Evolutionary conservation across 2,329 filamentous ascomycete species (phyloP).

Genomic region (Fusarium sp.): DNA sequence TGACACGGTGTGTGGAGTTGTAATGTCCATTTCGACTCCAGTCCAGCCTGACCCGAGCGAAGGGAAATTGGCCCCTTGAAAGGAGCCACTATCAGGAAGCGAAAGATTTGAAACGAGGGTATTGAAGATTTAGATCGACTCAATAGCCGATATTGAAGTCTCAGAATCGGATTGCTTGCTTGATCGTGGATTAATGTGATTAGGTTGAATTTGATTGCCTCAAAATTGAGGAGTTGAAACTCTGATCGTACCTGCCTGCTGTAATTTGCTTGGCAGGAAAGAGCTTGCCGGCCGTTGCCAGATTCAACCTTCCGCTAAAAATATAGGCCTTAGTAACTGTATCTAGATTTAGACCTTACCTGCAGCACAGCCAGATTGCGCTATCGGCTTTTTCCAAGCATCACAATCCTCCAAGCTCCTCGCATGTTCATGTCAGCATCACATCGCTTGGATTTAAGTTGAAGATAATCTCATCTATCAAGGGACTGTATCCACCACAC

Average conservation of each 20-base stretch:
- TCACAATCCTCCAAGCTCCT: constrained; percentile 21
- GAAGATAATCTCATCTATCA: constrained; percentile 20
- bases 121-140: constrained; percentile 37
- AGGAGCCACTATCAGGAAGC: constrained; percentile 14
- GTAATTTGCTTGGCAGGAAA: constrained; percentile 6
- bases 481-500: constrained; percentile 19
- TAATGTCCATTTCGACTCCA: constrained; percentile 30
- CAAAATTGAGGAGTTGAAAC: background rate
- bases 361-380: constrained; percentile 1
- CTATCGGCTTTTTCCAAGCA: constrained; percentile 16
- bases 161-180: background rate
- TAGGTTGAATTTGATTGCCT: background rate
- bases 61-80: constrained; percentile 35
- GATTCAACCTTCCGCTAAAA: constrained; percentile 13
- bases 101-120: constrained; percentile 30
- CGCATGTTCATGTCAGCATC: constrained; percentile 17
- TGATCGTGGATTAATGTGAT: constrained; percentile 2
- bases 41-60: constrained; percentile 27
- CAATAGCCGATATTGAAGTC: constrained; percentile 26
- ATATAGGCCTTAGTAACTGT: constrained; percentile 11
- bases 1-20: constrained; percentile 42
- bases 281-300: constrained; percentile 8
- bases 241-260: background rate
- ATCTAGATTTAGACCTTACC: background rate
- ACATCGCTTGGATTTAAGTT: constrained; percentile 10